These are phyloP conservation scores for Arthroderma sp. DNA, from an alignment of 2,329 filamentous ascomycete genomes.

Conservation along the genomic window DNA sequence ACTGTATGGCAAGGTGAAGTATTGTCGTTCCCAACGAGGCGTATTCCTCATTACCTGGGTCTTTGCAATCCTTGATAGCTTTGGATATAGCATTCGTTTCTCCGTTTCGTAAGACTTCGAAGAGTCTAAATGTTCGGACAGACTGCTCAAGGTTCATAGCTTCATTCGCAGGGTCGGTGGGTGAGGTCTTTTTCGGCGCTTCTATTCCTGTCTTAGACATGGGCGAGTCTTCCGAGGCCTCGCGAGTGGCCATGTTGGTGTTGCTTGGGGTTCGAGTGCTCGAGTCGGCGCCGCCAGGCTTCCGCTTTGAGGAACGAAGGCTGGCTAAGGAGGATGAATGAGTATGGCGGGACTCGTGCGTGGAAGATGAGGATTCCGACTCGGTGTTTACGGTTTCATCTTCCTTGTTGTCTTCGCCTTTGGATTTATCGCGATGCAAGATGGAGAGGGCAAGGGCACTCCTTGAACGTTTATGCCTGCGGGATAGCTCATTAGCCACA, in stretches of 20 bases:
- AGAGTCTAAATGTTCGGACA: slow-evolving; percentile 83
- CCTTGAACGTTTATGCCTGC: slow-evolving; percentile 41
- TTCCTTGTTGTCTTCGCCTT: slow-evolving; percentile 27
- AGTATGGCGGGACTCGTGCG: slow-evolving; percentile 15
- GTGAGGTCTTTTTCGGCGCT: slow-evolving; percentile 22
- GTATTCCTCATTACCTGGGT: slow-evolving; percentile 34
- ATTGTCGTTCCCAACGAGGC: slow-evolving; percentile 62
- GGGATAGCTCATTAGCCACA: slow-evolving; percentile 1
- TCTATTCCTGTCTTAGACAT: slow-evolving; percentile 15
- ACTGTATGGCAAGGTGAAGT: slow-evolving; percentile 87
- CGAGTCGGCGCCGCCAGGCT: slow-evolving; percentile 15
- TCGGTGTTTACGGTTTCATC: slow-evolving; percentile 14
- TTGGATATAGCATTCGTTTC: slow-evolving; percentile 84
- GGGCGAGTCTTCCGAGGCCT: slow-evolving; percentile 17
- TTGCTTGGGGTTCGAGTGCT: slow-evolving; percentile 5
- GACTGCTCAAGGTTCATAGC: slow-evolving; percentile 69
- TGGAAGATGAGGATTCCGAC: slow-evolving; percentile 17
- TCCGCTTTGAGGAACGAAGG: slow-evolving; percentile 21
- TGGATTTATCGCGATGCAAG: slow-evolving; percentile 40
- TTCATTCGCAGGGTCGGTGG: slow-evolving; percentile 18
- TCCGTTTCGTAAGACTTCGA: slow-evolving; percentile 80
- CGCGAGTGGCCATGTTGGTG: slow-evolving; percentile 10
- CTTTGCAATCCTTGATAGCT: slow-evolving; percentile 52
- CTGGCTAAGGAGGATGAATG: slow-evolving; percentile 18
- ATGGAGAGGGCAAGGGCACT: slow-evolving; percentile 42